These are phyloP conservation scores for Candida pini DNA, from an alignment of 805 yeast species.

Conservation along the genomic window DNA sequence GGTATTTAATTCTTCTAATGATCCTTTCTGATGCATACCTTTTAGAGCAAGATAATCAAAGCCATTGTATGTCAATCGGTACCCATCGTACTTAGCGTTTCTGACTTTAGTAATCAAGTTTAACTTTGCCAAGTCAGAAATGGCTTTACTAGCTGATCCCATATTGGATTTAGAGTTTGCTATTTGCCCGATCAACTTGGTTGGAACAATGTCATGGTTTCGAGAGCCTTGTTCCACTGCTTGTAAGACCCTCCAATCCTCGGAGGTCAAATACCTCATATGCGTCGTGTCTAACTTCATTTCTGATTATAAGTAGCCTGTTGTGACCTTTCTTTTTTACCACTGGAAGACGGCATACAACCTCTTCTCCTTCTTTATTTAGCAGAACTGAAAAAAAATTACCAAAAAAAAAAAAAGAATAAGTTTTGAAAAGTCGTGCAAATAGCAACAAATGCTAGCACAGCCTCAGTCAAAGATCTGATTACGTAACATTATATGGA, in stretches of 20 bases:
- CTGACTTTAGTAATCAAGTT: constrained; percentile 71
- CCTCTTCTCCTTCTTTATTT: not conserved
- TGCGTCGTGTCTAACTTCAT: constrained; percentile 93
- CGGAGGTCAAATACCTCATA: constrained; percentile 87
- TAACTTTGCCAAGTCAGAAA: constrained; percentile 82
- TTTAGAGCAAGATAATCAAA: constrained; percentile 89
- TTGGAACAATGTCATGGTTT: constrained; percentile 94
- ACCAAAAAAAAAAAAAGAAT: not conserved
- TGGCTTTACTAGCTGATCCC: constrained; percentile 71
- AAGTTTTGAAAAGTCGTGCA: too few species aligned
- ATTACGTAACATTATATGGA: too few species aligned
- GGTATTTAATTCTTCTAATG: constrained; percentile 73
- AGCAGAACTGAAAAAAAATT: not conserved
- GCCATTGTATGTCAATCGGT: constrained; percentile 81
- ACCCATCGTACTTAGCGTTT: constrained; percentile 95
- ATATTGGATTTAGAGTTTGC: constrained; percentile 66
- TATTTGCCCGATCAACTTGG: constrained; percentile 70
- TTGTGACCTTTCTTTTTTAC: not conserved
- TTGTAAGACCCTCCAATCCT: constrained; percentile 82
- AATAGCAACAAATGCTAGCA: too few species aligned
- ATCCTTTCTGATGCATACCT: constrained; percentile 69
- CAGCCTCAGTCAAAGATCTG: too few species aligned
- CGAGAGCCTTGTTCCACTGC: constrained; percentile 89
- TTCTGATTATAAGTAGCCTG: constrained; percentile 13
- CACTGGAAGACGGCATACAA: not conserved